phyloP scores from a whole-genome alignment of 495 filamentous ascomycete species.

The Cercophora scortea region DNA sequence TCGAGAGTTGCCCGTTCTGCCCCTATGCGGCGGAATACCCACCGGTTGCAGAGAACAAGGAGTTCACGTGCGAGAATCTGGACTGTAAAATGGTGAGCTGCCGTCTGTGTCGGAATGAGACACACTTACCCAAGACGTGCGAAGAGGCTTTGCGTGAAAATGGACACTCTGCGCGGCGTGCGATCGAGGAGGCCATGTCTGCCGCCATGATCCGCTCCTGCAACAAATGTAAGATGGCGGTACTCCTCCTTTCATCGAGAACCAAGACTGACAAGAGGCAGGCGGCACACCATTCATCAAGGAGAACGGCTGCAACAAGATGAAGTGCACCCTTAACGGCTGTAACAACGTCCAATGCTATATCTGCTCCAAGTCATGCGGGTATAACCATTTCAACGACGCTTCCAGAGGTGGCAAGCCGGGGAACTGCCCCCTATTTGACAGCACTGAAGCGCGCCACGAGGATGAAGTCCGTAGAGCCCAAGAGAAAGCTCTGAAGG shows the following conservation, averaged over 20 bases:
- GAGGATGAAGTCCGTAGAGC: conserved; percentile 59
- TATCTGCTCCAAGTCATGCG: conserved; percentile 55
- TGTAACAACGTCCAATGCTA: conserved; percentile 64
- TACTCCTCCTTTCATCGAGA: background rate
- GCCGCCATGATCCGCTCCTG: conserved; percentile 69
- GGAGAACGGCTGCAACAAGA: conserved; percentile 77
- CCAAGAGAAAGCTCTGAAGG: conserved; percentile 50
- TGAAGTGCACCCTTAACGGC: conserved; percentile 48
- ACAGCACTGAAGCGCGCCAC: conserved; percentile 54
- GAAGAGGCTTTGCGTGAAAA: conserved; percentile 57
- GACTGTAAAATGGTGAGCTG: conserved; percentile 63
- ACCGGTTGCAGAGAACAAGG: conserved; percentile 60
- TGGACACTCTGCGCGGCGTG: conserved; percentile 49
- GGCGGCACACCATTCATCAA: conserved; percentile 62
- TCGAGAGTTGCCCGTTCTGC: conserved; percentile 74
- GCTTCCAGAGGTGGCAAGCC: conserved; percentile 28
- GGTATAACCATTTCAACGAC: conserved; percentile 49
- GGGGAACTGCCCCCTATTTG: conserved; percentile 59
- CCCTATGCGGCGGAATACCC: conserved; percentile 65
- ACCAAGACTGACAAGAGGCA: conserved; percentile 8
- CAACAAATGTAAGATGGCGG: conserved; percentile 45
- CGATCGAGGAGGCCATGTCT: conserved; percentile 78
- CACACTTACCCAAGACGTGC: conserved; percentile 70
- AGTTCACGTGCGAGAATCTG: conserved; percentile 64
- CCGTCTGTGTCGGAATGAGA: conserved; percentile 61